These are phyloP conservation scores for Coemansia sp. DNA, from an alignment of 192 early-diverging fungal genomes.

Conservation along the genomic window DNA sequence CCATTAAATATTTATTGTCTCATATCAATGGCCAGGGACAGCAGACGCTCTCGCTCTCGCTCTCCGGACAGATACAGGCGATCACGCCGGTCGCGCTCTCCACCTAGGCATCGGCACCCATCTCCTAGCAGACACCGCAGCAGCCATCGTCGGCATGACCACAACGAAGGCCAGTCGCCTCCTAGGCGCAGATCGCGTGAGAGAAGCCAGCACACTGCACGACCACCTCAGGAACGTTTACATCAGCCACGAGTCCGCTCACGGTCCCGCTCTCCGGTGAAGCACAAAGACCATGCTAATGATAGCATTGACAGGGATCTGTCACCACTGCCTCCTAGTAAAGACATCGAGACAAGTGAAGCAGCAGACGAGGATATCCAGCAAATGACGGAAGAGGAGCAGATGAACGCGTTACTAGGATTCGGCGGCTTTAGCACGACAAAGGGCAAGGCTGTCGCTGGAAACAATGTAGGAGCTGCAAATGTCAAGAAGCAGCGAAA, in stretches of 20 bases:
- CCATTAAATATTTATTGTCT: background rate
- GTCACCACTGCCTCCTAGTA: background rate
- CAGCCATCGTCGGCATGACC: slow-evolving; percentile 3
- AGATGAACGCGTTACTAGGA: slow-evolving; percentile 86
- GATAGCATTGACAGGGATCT: background rate
- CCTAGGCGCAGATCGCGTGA: slow-evolving; percentile 17
- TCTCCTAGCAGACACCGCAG: slow-evolving; percentile 28
- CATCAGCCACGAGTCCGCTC: slow-evolving; percentile 1
- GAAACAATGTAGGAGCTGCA: slow-evolving; percentile 69
- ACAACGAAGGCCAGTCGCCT: slow-evolving; percentile 9
- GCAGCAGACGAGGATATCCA: slow-evolving; percentile 1
- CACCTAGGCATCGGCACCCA: slow-evolving; percentile 17
- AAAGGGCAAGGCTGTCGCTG: slow-evolving; percentile 74
- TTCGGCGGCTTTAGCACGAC: slow-evolving; percentile 88
- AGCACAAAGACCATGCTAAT: slow-evolving; percentile 1
- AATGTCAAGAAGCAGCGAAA: slow-evolving; percentile 84
- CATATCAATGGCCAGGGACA: slow-evolving; percentile 23
- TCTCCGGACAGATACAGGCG: slow-evolving; percentile 11
- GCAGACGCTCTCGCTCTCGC: slow-evolving; percentile 22
- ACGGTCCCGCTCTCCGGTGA: slow-evolving; percentile 16
- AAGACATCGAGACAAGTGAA: background rate
- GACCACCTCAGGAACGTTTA: background rate
- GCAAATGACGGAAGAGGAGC: slow-evolving; percentile 59
- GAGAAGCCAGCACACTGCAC: slow-evolving; percentile 9
- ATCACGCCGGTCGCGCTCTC: slow-evolving; percentile 16